phyloP scores from a whole-genome alignment of 202 grass and related monocot species.

The Elaeis oleifera region DNA sequence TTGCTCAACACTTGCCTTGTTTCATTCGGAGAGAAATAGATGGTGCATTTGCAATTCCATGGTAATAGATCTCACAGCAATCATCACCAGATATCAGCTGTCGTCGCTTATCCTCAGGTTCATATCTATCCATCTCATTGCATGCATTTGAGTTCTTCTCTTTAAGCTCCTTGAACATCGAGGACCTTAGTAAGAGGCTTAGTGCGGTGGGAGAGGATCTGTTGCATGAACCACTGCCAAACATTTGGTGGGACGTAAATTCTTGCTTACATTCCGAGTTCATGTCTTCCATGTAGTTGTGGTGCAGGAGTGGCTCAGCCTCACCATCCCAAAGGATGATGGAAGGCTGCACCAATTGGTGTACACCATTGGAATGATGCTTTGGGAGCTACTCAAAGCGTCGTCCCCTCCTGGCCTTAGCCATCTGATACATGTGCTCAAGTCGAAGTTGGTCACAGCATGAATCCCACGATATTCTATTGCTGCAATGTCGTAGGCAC shows the following conservation, averaged over 20 bases:
- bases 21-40: constrained; percentile 13
- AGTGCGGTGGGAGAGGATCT: constrained; percentile 40
- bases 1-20: constrained; percentile 9
- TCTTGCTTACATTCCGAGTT: constrained; percentile 14
- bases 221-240: constrained; percentile 15
- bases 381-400: neutral
- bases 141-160: constrained; percentile 41
- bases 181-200: constrained; percentile 53
- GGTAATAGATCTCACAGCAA: constrained; percentile 30
- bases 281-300: constrained; percentile 16
- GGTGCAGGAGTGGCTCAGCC: constrained; percentile 14
- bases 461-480: constrained; percentile 73
- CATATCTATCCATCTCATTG: neutral
- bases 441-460: constrained; percentile 76
- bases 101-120: neutral
- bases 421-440: constrained; percentile 70
- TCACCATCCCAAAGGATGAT: neutral
- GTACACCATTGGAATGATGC: constrained; percentile 5
- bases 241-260: neutral
- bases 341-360: constrained; percentile 7
- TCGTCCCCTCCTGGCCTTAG: constrained; percentile 28
- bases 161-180: constrained; percentile 51
- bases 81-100: constrained; percentile 25
- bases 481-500: constrained; percentile 66
- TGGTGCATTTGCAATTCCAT: constrained; percentile 21